Base-by-base conservation (phyloP, 768 basidiomycete species). In the Russula virescens region DNA sequence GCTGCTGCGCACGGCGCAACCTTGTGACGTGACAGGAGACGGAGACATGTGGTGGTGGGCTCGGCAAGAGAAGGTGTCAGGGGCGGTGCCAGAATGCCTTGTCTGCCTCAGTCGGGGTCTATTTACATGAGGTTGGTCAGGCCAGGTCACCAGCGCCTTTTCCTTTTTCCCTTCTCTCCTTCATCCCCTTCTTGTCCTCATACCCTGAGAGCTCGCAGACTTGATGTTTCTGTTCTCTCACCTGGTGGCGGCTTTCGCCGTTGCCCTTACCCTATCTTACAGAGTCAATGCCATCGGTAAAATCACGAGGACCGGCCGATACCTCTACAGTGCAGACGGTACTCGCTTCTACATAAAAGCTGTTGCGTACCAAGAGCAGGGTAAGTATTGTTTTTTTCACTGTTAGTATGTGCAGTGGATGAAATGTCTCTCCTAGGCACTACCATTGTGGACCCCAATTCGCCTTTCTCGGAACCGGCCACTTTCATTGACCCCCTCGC, bases 311-410 rank as follows among this genome's bases (percentile, higher is more conserved):
- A 71, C 77, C 31, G 93, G 91, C 38, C 83, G 84, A 69, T 96
- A 94, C 72, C 84, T 96, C 47, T 96, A 94, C 74, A 81, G 81
- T 45, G 80, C 81, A 4, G 81, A 84, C 54, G 91, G 91, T 3
- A 85, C 71, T 43, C 76, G 94, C 57, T 96, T 95, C 75, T 94
- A 85, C 75, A 88, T 97, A 75, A 92, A 91, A 74, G 91, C 91
- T 57, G 75, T 93, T 59, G 89, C 89, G 13, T 94, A 94, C 74
- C 91, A 93, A 72, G 79, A 82, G 63, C 89, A 93, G 75, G 92
- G 94, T 84, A 60, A 55, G 73, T 63, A 4, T 34, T 63, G 3
- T 34, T 31, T 10, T 9, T 25, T 10, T 40, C 38, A 14, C 38
- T 21, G 23, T 31, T 16, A 28, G 25, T 23, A 38, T 23, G 16